phyloP scores from a whole-genome alignment of 2,329 filamentous ascomycete genomes.

The Ascochyta clinopodiicola region DNA sequence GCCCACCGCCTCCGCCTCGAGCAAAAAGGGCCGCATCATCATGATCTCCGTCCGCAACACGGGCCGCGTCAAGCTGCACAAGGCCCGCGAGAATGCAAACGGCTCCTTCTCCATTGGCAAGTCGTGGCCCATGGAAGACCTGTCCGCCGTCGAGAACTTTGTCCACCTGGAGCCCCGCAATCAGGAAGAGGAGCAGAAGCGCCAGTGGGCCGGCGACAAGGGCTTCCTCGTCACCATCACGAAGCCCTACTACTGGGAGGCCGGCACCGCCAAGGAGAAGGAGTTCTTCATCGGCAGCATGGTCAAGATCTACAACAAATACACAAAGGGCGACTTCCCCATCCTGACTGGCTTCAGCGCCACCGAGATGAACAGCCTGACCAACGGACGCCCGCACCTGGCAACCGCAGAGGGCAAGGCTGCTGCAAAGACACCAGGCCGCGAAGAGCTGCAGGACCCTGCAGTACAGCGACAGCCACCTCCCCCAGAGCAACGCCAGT shows the following conservation, averaged over 20 bases:
- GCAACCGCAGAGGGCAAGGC: constrained; percentile 39
- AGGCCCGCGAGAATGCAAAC: constrained; percentile 93
- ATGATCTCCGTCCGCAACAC: constrained; percentile 93
- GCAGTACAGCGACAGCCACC: constrained; percentile 21
- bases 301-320: constrained; percentile 96
- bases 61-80: constrained; percentile 92
- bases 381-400: constrained; percentile 57
- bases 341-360: constrained; percentile 82
- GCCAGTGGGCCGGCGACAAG: constrained; percentile 79
- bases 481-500: constrained; percentile 23
- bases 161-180: constrained; percentile 65
- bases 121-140: constrained; percentile 95
- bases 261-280: constrained; percentile 92
- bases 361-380: constrained; percentile 76
- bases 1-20: constrained; percentile 72
- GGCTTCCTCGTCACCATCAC: constrained; percentile 89
- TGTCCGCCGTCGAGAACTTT: constrained; percentile 83
- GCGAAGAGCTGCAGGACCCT: constrained; percentile 18
- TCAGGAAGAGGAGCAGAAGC: constrained; percentile 66
- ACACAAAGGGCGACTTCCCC: constrained; percentile 74
- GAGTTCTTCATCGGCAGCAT: constrained; percentile 97
- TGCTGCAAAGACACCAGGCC: constrained; percentile 15
- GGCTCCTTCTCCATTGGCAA: constrained; percentile 97
- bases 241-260: constrained; percentile 98
- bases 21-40: constrained; percentile 89